Conservation (phyloP, 2,329 filamentous ascomycete species). For the Trichophyton benhamiae region DNA sequence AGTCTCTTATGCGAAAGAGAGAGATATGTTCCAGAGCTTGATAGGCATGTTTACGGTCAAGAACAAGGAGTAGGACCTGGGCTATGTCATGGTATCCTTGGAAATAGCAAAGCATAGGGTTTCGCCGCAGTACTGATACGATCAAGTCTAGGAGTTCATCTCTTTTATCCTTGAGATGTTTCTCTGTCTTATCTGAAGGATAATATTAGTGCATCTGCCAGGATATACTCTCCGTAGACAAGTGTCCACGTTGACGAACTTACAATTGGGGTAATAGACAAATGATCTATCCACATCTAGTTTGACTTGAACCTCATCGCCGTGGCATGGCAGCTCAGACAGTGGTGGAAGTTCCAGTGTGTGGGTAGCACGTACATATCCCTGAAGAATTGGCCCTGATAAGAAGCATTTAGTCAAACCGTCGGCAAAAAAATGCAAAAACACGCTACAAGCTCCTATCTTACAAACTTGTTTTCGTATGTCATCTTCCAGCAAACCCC, state of each 20-base stretch:
- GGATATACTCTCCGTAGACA: too few relatives aligned
- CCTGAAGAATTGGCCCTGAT: conserved; percentile 34
- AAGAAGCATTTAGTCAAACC: background rate
- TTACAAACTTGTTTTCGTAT: conserved; percentile 66
- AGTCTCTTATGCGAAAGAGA: conserved; percentile 82
- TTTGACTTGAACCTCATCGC: conserved; percentile 79
- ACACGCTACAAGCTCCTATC: conserved; percentile 21
- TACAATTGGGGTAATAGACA: conserved; percentile 84
- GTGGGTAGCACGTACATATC: conserved; percentile 20
- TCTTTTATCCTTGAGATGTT: conserved; percentile 60
- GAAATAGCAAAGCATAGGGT: conserved; percentile 86
- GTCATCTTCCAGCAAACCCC: conserved; percentile 55
- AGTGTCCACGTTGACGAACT: conserved; percentile 16
- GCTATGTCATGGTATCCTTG: conserved; percentile 98
- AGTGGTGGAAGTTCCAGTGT: conserved; percentile 23
- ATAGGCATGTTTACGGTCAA: conserved; percentile 51
- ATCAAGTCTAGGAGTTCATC: conserved; percentile 69
- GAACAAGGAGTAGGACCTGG: conserved; percentile 81
- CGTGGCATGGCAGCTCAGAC: conserved; percentile 60
- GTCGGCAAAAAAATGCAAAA: background rate
- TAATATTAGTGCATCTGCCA: too few relatives aligned
- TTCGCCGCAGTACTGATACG: conserved; percentile 60
- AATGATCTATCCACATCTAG: conserved; percentile 95
- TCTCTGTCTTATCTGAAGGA: conserved; percentile 51
- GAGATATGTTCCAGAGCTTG: conserved; percentile 68